Base-by-base conservation (phyloP, 306 rosid genomes). In the Medicago arabica region DNA sequence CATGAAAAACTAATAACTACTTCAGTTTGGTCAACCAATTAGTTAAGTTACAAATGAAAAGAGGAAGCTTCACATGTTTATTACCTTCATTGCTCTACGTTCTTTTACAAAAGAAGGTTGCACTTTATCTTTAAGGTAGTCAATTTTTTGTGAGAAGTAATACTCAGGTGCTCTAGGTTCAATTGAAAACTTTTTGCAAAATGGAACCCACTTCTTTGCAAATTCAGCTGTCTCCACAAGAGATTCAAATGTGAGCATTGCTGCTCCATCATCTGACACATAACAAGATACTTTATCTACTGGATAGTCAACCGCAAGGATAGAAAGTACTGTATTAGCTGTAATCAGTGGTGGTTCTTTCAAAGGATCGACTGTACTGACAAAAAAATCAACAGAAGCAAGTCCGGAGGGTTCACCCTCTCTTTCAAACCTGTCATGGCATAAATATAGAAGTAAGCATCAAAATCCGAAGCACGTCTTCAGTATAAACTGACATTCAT, bases 151-250 rank as follows among this genome's bases (percentile, higher is more conserved):
- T 65, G 97, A 90, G 79, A 95, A 95, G 88, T 95, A 95, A 85
- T 80, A 92, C 86, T 95, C 99, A 36, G 99, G 99, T 74, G 99
- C 97, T 43, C 97, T 92, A 63, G 99, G 99, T 84, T 95, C 99
- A 78, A 95, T 90, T 9, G 88, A 71, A 74, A 86, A 95, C 71
- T 92, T 95, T 67, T 89, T 90, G 90, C 99, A 95, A 84, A 95
- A 95, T 8, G 99, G 99, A 31, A 92, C 97, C 99, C 99, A 95
- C 67, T 83, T 90, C 80, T 90, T 92, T 72, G 96, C 97, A 85
- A 92, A 95, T 7, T 95, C 99, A 63, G 99, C 91, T 43, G 99
- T 92, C 86, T 92, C 99, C 44, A 79, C 96, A 15, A 95, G 91
- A 51, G 97, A 95, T 72, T 95, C 99, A 74, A 92, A 95, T 77